A percentile compares a stretch with the other conserved stretches of the same genome.
These are phyloP conservation scores for Piper betle DNA, from an alignment of 164 flowering plant genomes.

Conservation along the genomic window DNA sequence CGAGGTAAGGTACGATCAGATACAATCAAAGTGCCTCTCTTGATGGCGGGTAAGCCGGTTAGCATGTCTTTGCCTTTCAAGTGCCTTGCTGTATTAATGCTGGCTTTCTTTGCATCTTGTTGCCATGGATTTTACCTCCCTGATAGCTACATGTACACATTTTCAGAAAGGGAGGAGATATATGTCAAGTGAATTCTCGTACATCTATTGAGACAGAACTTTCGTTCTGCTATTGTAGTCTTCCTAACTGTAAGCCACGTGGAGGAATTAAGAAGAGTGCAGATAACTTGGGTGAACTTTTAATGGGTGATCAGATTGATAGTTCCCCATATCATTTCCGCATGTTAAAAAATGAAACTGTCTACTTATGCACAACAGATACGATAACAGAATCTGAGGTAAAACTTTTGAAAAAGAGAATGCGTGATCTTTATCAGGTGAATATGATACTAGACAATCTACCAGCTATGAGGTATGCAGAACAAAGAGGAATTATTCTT, in stretches of 20 bases:
- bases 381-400: slow-evolving; percentile 17
- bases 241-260: slow-evolving; percentile 20
- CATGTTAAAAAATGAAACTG: slow-evolving; percentile 16
- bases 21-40: not conserved
- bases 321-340: slow-evolving; percentile 23
- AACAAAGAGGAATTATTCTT: slow-evolving; percentile 15
- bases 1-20: not conserved
- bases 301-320: slow-evolving; percentile 31
- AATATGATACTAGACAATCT: slow-evolving; percentile 37
- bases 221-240: slow-evolving; percentile 20
- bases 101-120: slow-evolving; percentile 6
- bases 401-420: slow-evolving; percentile 23
- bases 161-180: slow-evolving; percentile 10
- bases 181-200: slow-evolving; percentile 21
- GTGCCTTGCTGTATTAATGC: not conserved
- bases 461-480: slow-evolving; percentile 32
- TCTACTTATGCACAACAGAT: slow-evolving; percentile 20
- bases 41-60: not conserved
- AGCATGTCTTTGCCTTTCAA: not conserved
- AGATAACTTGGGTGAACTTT: slow-evolving; percentile 22
- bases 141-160: slow-evolving; percentile 27
- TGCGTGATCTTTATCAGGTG: slow-evolving; percentile 33
- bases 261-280: slow-evolving; percentile 22
- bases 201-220: slow-evolving; percentile 27
- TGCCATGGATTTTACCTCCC: slow-evolving; percentile 23